Evolutionary conservation across 2,329 filamentous ascomycete species (phyloP), one percentile per base, ranked within the genome.

Genomic region (Arthrinium puccinioides): DNA sequence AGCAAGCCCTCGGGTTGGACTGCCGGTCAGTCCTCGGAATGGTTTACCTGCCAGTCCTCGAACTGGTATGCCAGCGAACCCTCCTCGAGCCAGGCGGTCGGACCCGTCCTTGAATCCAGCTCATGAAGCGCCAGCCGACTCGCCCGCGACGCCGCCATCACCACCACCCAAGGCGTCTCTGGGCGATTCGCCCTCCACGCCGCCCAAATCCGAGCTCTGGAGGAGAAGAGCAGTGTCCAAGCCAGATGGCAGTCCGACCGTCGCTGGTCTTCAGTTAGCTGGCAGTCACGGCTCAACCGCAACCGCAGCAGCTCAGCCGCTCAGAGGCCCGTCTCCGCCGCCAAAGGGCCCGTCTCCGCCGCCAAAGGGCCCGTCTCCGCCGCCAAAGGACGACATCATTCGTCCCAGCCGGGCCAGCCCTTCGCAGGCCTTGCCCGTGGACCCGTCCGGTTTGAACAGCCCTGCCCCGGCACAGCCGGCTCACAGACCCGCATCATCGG

Each of bases 211-310:
- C 7, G 57, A 66, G 43, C 57, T 68, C 21, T 76, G 71, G 72
- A 63, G 65, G 39, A 63, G 73, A 36, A 66, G 73, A 31, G 53
- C 54, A 32, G 51, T 53, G 11, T 55, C 66, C 19, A 75, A 69
- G 50, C 61, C 60, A 38, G 68, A 74, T 37, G 60, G 61, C 36
- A 64, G 56, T 42, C 51, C 69, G 23, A 63, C 67, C 32, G 60
- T 76, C 5, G 55, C 69, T 8, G 63, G 67, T 39, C 63, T 76
- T 35, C 69, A 69, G 41, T 57, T 76, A 37, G 51, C 64, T 33
- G 49, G 56, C 27, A 74, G 67, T 39, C 63, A 73, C 54, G 70
- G 70, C 25, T 74, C 70, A 15, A 74, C 71, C 5, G 64, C 21
- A 19, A 36, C 60, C 25, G 54, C 56, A 10, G 38, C 48, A 27